Base-by-base conservation (phyloP, 257 asterid species). In the Mentha longifolia region DNA sequence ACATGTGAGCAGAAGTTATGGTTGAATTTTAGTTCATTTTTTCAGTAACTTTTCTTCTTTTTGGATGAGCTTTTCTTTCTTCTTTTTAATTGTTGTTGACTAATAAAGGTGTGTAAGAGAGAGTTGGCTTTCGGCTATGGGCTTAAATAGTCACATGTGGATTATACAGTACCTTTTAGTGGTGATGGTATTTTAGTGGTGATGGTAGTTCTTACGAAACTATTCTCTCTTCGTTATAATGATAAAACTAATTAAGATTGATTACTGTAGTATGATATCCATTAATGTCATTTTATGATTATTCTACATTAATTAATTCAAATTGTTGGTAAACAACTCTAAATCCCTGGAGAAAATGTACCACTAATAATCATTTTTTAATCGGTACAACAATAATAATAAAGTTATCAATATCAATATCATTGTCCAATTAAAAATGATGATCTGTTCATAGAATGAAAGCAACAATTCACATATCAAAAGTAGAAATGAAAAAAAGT, bases 101-200 rank as follows among this genome's bases (percentile, higher is more conserved):
- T 42, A 57, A 57, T 56, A 3, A 39, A 68, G 20, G 52, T 19
- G 14, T 35, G 33, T 12, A 7, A 11, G 16, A 16, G 42, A 9
- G 59, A 8, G 25, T 31, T 33, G 15, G 39, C 45, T 67, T 74
- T 49, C 58, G 74, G 45, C 61, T 55, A 41, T 55, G 39, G 57
- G n/a, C 17, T 45, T 15, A 30, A 45, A 45, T 13, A 39, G 1
- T 30, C 11, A 35, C 72, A 55, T 50, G 52, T 65, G 49, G 52
- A 28, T 25, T 41, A 28, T 37, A n/a, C n/a, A n/a, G n/a, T n/a
- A 43, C 67, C 45, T 41, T 35, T 17, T 31, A 9, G 41, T 30
- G 6, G 41, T 47, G 6, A 1, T 61, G 17, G 11, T 61, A 61
- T 41, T 35, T 17, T 31, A 9, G 41, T 30, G 6, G 41, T 47